Evolutionary conservation across 1,139 yeast genomes (phyloP).

Genomic region (Yamadazyma conglobata): DNA sequence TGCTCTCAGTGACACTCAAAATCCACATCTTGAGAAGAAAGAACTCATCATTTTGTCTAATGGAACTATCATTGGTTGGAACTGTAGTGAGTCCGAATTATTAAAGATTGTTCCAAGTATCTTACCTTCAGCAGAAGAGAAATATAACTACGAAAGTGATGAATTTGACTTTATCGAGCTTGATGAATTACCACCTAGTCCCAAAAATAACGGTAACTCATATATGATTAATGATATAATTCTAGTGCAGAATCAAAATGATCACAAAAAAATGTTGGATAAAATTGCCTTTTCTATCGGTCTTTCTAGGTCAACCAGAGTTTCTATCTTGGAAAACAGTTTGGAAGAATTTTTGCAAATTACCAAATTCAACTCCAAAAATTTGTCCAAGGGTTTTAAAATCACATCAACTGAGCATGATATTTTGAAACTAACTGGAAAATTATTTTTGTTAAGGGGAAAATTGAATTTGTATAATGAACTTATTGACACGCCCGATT

Average conservation of each 20-base stretch:
- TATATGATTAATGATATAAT: slow-evolving; percentile 68
- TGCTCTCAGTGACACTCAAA: slow-evolving; percentile 3
- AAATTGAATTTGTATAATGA: slow-evolving; percentile 84
- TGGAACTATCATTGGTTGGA: slow-evolving; percentile 85
- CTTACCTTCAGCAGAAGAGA: slow-evolving; percentile 27
- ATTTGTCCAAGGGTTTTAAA: slow-evolving; percentile 59
- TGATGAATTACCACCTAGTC: slow-evolving; percentile 21
- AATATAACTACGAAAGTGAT: slow-evolving; percentile 67
- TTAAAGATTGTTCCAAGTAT: slow-evolving; percentile 47
- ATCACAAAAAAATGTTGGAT: slow-evolving; percentile 54
- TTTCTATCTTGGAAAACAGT: slow-evolving; percentile 72
- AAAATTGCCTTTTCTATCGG: slow-evolving; percentile 91
- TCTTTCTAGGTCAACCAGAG: slow-evolving; percentile 76
- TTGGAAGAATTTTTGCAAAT: slow-evolving; percentile 63
- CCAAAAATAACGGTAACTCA: slow-evolving; percentile 30
- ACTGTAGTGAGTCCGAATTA: slow-evolving; percentile 52
- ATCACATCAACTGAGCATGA: slow-evolving; percentile 60
- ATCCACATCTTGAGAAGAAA: slow-evolving; percentile 8
- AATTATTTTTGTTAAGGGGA: slow-evolving; percentile 70
- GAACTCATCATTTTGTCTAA: slow-evolving; percentile 65
- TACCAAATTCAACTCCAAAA: slow-evolving; percentile 63
- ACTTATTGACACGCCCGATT: slow-evolving; percentile 85
- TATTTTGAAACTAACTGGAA: slow-evolving; percentile 67
- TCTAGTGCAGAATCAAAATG: slow-evolving; percentile 50
- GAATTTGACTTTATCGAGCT: slow-evolving; percentile 82